Evolutionary conservation across 2,329 filamentous ascomycete genomes (phyloP).

Genomic region (Ambrosiella xylebori): DNA sequence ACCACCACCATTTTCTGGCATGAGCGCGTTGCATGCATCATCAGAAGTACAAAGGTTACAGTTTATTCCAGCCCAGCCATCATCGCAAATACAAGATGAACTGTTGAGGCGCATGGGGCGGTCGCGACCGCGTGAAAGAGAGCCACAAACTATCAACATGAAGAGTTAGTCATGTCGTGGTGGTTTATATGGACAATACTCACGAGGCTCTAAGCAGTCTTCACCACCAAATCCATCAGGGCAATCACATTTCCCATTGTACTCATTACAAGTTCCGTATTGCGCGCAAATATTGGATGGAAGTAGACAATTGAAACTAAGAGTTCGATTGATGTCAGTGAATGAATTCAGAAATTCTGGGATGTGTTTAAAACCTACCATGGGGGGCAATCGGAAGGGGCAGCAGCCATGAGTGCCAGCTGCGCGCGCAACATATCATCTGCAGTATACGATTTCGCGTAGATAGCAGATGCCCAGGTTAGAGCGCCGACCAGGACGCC

Average conservation of each 20-base stretch:
- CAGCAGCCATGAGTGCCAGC: slow-evolving; percentile 53
- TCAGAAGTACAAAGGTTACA: slow-evolving; percentile 87
- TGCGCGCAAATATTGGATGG: slow-evolving; percentile 84
- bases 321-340: slow-evolving; percentile 13
- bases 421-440: slow-evolving; percentile 45
- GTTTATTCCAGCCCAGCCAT: slow-evolving; percentile 93
- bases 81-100: slow-evolving; percentile 64
- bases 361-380: slow-evolving; percentile 34
- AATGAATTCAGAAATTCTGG: slow-evolving; percentile 16
- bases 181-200: slow-evolving; percentile 16
- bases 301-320: slow-evolving; percentile 92
- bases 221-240: slow-evolving; percentile 86
- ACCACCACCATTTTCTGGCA: slow-evolving; percentile 64
- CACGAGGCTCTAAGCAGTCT: slow-evolving; percentile 72
- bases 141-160: slow-evolving; percentile 52
- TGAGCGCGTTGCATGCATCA: slow-evolving; percentile 70
- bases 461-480: neutral
- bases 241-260: slow-evolving; percentile 83
- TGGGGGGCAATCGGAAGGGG: slow-evolving; percentile 62
- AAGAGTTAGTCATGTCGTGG: neutral
- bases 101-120: slow-evolving; percentile 51
- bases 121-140: slow-evolving; percentile 63
- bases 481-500: neutral
- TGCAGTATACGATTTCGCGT: slow-evolving; percentile 39
- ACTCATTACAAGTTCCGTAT: slow-evolving; percentile 74